Evolutionary conservation across 352 stramenopile species (phyloP), one percentile per base, ranked within the genome.

Genomic region (Globisporangium polare): DNA sequence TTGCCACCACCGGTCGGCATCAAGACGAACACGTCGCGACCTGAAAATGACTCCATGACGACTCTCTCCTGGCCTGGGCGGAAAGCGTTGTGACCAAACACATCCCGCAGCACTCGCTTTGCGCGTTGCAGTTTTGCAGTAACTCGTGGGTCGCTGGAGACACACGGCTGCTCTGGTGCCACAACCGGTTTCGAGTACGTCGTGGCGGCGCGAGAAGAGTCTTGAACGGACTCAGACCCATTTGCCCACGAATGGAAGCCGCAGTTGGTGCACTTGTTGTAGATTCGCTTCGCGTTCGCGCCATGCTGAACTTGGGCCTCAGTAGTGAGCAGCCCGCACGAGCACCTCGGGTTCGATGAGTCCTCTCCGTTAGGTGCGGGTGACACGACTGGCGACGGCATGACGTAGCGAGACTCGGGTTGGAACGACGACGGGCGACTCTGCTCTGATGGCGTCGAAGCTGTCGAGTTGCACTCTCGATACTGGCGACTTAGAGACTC

Each of bases 1-100:
- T 99, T 99, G 18, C 98, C 98, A 49, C 97, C 97, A 41, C 98
- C 97, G 15, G 97, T 99, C 10, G 97, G 97, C 97, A 99, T 99
- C 10, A 99, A 76, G 12, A 99, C 95, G 68, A 99, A 99, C 20
- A 98, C 93, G 74, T 99, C 98, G 20, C 82, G 75, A 10, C 90
- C 79, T 51, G 76, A 69, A 66, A 99, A 92, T 26, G 95, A 84
- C 54, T 95, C 84, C 76, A 97, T 80, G 51, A 99, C 92, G 50
- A 99, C 89, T 33, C 96, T 80, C 54, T 98, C 80, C 81, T 99
- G 97, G 53, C 97, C 97, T 13, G 84, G 78, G 35, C 97, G 93
- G 75, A 99, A 99, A 6, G 81, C 79, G 46, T 89, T 86, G 83
- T 99, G 97, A 22, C 96, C 96, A 79, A 99, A 99, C 33, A 98